A percentile compares a stretch with the other conserved stretches of the same genome.
phyloP scores from a whole-genome alignment of 495 filamentous ascomycete species.

The Penicillium steckii region DNA sequence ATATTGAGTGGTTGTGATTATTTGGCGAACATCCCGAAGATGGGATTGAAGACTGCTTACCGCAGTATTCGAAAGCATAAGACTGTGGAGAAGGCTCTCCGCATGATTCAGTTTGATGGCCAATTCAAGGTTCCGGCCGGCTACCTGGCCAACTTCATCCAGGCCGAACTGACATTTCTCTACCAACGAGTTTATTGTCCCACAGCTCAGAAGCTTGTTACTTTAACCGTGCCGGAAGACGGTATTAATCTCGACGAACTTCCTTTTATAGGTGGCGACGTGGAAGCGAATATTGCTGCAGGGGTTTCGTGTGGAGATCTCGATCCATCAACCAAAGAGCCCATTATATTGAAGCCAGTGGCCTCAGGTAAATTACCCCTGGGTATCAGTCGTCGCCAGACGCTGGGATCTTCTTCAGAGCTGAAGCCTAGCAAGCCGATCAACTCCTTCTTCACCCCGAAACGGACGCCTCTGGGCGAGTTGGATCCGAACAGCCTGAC shows the following conservation, averaged over 20 bases:
- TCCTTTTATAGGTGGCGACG: conserved; percentile 73
- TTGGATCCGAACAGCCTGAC: conserved; percentile 84
- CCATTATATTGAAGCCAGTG: conserved; percentile 48
- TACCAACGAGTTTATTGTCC: conserved; percentile 95
- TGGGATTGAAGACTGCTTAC: conserved; percentile 94
- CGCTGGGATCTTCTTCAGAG: conserved; percentile 47
- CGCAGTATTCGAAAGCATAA: conserved; percentile 86
- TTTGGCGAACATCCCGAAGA: conserved; percentile 72
- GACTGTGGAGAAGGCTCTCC: conserved; percentile 76
- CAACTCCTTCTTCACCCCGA: conserved; percentile 73
- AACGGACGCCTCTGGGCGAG: conserved; percentile 76
- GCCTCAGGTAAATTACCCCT: conserved; percentile 22
- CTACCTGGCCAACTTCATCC: conserved; percentile 74
- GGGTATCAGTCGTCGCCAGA: conserved; percentile 39
- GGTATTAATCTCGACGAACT: conserved; percentile 63
- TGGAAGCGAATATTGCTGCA: conserved; percentile 66
- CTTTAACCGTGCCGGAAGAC: conserved; percentile 61
- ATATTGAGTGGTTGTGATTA: conserved; percentile 99
- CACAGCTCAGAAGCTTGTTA: conserved; percentile 62
- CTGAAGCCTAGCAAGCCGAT: conserved; percentile 67
- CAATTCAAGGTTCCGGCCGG: conserved; percentile 73
- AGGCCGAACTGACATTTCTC: conserved; percentile 89
- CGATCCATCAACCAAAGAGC: conserved; percentile 83
- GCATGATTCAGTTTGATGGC: conserved; percentile 81
- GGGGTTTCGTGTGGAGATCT: conserved; percentile 82